A percentile compares a stretch with the other conserved stretches of the same genome.
These are phyloP conservation scores for Lignosus rhinocerotis DNA, from an alignment of 1,284 basidiomycete species.

Conservation along the genomic window DNA sequence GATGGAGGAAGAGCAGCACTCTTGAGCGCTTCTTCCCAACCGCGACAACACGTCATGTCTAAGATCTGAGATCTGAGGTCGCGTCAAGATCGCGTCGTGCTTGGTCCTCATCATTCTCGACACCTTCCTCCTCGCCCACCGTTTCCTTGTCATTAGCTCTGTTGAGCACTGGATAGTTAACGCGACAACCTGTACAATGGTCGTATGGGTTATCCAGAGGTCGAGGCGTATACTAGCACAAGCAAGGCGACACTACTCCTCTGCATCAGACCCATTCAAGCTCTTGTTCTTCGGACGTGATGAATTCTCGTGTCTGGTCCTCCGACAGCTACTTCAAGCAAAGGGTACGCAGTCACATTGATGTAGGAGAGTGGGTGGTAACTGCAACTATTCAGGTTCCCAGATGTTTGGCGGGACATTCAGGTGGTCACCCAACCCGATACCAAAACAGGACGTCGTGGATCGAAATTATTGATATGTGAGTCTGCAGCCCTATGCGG, in stretches of 20 bases:
- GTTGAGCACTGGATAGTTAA: no score
- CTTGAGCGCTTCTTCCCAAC: no score
- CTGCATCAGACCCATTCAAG: slow-evolving; percentile 37
- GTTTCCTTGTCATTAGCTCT: no score
- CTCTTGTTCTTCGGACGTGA: slow-evolving; percentile 75
- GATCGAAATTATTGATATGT: slow-evolving; percentile 54
- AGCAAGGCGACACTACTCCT: slow-evolving; percentile 1
- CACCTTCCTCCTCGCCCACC: no score
- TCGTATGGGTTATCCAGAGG: no score
- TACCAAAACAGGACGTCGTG: slow-evolving; percentile 49
- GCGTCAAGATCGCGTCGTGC: no score
- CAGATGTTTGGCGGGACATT: slow-evolving; percentile 65
- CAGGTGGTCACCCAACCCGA: slow-evolving; percentile 65
- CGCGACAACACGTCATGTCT: no score
- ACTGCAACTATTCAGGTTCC: slow-evolving; percentile 4
- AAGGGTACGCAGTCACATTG: slow-evolving; percentile 38
- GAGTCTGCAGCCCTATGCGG: slow-evolving; percentile 23
- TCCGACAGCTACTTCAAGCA: slow-evolving; percentile 52
- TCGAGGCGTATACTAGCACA: no score
- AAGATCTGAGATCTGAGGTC: no score
- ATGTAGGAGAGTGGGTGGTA: slow-evolving; percentile 3
- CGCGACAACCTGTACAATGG: no score
- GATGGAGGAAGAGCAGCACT: no score
- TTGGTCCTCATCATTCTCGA: no score
- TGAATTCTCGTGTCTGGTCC: slow-evolving; percentile 66